Base-by-base conservation (phyloP, 2,329 filamentous ascomycete species). In the Pyrenochaeta sp. region DNA sequence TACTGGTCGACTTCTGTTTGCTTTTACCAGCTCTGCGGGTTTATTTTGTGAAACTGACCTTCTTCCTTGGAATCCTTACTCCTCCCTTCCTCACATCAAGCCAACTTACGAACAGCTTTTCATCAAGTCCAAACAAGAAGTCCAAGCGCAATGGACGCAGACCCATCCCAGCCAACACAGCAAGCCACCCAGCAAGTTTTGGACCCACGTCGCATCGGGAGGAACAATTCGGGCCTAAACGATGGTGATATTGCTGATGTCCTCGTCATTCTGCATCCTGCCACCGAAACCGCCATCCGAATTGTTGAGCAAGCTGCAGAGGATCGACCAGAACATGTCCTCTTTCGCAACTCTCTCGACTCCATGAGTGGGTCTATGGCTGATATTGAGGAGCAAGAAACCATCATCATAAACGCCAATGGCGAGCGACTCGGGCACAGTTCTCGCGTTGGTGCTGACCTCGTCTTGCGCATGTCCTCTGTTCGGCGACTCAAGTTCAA, bases 161-260 rank as follows among this genome's bases (percentile, higher is more conserved):
- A 53, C 15, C 43, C 67, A 11, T 50, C 54, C 54, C 45, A 78
- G 46, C 73, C 72, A 14, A 84, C 82, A 7, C 81, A 84, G 53
- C 78, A 76, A 48, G 85, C 87, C 42, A 96, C 91, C 11, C 91
- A 96, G 68, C 85, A 84, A 66, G 84, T 88, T 61, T 76, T 91
- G 54, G 91, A 96, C 68, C 90, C 90, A 27, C 84, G 90, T 51
- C 85, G 90, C 41, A 69, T 89, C 50, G 90, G 90, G 42, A 81
- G 87, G 67, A 88, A 90, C 71, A 89, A 90, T 67, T 94, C 90
- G 27, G 90, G 89, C 42, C 85, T 96, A 49, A 87, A 82, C 39
- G 87, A 92, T 57, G 82, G 89, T 54, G 92, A 96, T 68, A 82
- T 94, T 35, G 83, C 89, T 50, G 92, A 96, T 72, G 90, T 96